Base-by-base conservation (phyloP, 805 yeast species). In the Maudiozyma pseudohumilis region DNA sequence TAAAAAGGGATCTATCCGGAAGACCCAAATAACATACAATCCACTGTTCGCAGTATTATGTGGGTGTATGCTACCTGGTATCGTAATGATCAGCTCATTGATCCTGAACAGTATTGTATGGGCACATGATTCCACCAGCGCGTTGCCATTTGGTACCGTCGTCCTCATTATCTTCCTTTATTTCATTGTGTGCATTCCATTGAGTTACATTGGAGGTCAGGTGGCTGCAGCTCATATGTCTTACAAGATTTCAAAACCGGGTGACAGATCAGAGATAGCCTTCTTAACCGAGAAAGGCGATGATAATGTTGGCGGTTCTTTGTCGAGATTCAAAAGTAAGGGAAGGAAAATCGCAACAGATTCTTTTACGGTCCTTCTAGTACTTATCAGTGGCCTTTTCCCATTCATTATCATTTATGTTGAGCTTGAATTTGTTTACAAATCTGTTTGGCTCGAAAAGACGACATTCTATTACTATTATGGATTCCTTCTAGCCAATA, bases 391-490 rank as follows among this genome's bases (percentile, higher is more conserved):
- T 48, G 95, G 95, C 2, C 35, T 78, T 16, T 68, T 82, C 34
- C 94, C 95, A 25, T 86, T 84, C 53, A 77, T 80, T 13, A 76
- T 85, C 10, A 77, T 83, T n/a, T 80, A 79, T 52, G 86, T 82
- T 39, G 95, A 86, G 52, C 63, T 86, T 41, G 60, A 76, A 39
- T 80, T 77, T 55, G 69, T 84, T 21, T 77, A 81, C 63, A 75
- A 82, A 55, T 74, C 88, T 2, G 65, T 84, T 9, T 84, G 94
- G 89, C 63, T 79, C 40, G 87, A 82, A 50, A 80, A 80, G 56
- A 74, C 87, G 0, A 74, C 88, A 3, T 82, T 76, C 50, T 82
- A 81, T 58, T 81, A 77, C 63, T 72, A 77, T 72, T 85, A 81
- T 57, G 92, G 94, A 2, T 85, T 83, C 52, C 62, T 86, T 17